Conservation (phyloP, 306 rosid species). For the Gastrolobium bilobum region DNA sequence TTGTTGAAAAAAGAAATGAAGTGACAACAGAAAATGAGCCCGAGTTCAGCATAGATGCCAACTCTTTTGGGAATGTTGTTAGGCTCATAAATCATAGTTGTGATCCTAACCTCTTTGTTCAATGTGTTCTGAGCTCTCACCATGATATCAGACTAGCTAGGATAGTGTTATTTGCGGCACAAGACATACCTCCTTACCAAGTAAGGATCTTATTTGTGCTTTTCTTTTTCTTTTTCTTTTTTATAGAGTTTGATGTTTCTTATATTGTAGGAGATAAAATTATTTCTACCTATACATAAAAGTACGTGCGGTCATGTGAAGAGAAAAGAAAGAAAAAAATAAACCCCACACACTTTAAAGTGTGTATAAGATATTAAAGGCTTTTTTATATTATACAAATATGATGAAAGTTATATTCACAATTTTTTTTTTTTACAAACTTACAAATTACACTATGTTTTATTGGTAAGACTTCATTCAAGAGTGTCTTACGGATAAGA, state of each 20-base stretch:
- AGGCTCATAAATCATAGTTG: conserved; percentile 46
- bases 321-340: too few relatives aligned
- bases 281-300: too few relatives aligned
- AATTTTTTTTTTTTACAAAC: too few relatives aligned
- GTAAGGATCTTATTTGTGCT: conserved; percentile 18
- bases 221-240: too few relatives aligned
- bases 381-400: too few relatives aligned
- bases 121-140: neutral
- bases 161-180: conserved; percentile 12
- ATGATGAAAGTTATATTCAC: too few relatives aligned
- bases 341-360: too few relatives aligned
- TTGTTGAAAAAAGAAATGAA: neutral
- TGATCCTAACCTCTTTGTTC: conserved; percentile 42
- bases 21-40: neutral
- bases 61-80: conserved; percentile 34
- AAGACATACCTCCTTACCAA: neutral
- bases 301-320: too few relatives aligned
- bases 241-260: neutral
- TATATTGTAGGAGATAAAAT: neutral
- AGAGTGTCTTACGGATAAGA: too few relatives aligned
- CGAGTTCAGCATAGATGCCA: conserved; percentile 36
- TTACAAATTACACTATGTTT: too few relatives aligned
- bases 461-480: too few relatives aligned
- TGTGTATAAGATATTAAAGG: too few relatives aligned
- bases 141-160: conserved; percentile 27